Percentiles rank a stretch among this genome's conserved stretches.
Evolutionary conservation across 2,329 filamentous ascomycete species (phyloP).

Genomic region (Oidium heveae): DNA sequence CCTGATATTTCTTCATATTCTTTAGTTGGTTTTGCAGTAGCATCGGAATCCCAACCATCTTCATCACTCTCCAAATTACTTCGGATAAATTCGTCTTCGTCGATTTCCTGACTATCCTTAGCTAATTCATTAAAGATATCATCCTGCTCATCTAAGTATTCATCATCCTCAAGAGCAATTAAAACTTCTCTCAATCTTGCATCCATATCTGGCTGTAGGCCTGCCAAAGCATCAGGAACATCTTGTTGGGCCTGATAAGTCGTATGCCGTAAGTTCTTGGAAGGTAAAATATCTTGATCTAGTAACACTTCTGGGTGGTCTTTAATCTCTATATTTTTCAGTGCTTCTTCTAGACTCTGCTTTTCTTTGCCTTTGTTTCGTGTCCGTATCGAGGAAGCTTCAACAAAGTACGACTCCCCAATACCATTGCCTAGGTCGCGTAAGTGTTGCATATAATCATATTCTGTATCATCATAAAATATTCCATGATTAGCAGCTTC

Average conservation of each 20-base stretch:
- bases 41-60: constrained; percentile 88
- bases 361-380: constrained; percentile 55
- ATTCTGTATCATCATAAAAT: constrained; percentile 82
- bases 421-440: constrained; percentile 50
- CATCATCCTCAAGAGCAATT: constrained; percentile 85
- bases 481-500: constrained; percentile 86
- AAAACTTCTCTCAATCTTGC: constrained; percentile 71
- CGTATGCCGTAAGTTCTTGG: constrained; percentile 48
- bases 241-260: constrained; percentile 88
- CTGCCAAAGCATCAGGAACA: constrained; percentile 69
- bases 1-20: constrained; percentile 21
- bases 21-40: constrained; percentile 50
- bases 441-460: constrained; percentile 99
- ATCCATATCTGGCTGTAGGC: constrained; percentile 97
- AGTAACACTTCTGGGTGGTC: constrained; percentile 31
- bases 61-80: constrained; percentile 32
- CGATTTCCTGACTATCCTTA: constrained; percentile 43
- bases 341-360: constrained; percentile 56
- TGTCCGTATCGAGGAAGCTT: constrained; percentile 32
- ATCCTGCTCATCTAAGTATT: constrained; percentile 61
- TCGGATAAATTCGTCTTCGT: constrained; percentile 57
- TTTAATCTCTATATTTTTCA: constrained; percentile 34
- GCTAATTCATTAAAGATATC: constrained; percentile 55
- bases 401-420: constrained; percentile 62
- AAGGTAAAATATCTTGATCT: constrained; percentile 52